Evolutionary conservation across 2,329 filamentous ascomycete genomes (phyloP).

Genomic region (Penicillium rolfsii): DNA sequence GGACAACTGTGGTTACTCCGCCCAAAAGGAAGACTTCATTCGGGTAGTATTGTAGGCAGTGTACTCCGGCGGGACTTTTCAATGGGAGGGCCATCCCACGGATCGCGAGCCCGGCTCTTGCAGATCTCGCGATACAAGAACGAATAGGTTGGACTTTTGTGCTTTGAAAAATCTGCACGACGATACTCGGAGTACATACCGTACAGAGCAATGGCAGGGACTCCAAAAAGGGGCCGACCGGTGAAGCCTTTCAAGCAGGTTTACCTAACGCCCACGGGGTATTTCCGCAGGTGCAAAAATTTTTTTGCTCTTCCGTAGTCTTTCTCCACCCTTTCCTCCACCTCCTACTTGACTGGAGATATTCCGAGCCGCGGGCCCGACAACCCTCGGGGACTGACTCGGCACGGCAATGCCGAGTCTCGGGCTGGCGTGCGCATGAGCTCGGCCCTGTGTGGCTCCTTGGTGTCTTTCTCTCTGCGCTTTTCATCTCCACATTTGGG

Average conservation of each 20-base stretch:
- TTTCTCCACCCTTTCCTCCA: not conserved
- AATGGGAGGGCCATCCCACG: not conserved
- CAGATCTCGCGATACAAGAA: not conserved
- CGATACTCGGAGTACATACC: slow-evolving; percentile 21
- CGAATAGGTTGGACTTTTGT: not conserved
- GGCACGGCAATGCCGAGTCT: slow-evolving; percentile 29
- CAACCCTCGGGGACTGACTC: slow-evolving; percentile 24
- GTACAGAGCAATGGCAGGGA: slow-evolving; percentile 13
- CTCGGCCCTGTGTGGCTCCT: slow-evolving; percentile 10
- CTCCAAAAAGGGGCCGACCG: slow-evolving; percentile 20
- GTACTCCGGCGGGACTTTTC: no score
- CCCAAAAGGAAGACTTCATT: not conserved
- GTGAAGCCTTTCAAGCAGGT: slow-evolving; percentile 15
- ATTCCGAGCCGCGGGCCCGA: slow-evolving; percentile 22
- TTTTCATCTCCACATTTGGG: slow-evolving; percentile 6
- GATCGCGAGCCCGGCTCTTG: slow-evolving; percentile 1
- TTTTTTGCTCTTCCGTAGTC: not conserved
- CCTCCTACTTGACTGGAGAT: not conserved
- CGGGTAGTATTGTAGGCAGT: not conserved
- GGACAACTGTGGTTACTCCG: not conserved
- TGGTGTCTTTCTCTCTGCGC: not conserved
- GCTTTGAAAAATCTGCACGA: not conserved
- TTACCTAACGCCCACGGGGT: slow-evolving; percentile 11
- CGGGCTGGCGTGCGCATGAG: slow-evolving; percentile 14
- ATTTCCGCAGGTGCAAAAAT: slow-evolving; percentile 14